These are phyloP conservation scores for Quercus mongolica DNA, from an alignment of 306 rosid genomes.

Conservation along the genomic window DNA sequence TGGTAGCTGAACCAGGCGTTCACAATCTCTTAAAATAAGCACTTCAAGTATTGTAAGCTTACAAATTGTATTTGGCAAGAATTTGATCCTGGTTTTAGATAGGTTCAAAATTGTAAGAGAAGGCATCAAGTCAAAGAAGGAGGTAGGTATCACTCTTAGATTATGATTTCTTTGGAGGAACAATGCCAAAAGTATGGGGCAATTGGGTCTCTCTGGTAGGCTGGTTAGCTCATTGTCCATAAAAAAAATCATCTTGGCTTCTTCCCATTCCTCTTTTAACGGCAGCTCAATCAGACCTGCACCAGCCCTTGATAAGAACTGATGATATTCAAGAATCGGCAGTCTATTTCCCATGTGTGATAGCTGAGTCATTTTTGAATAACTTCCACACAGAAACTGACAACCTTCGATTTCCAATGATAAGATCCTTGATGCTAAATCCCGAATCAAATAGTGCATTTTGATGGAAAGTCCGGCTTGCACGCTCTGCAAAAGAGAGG, in stretches of 20 bases:
- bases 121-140: neutral
- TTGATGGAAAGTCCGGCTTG: neutral
- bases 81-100: neutral
- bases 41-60: neutral
- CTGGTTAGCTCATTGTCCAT: neutral
- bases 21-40: neutral
- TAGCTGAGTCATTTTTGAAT: neutral
- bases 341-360: neutral
- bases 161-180: neutral
- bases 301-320: neutral
- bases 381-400: neutral
- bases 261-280: neutral
- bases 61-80: neutral
- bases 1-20: neutral
- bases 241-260: neutral
- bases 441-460: neutral
- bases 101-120: neutral
- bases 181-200: neutral
- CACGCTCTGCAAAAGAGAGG: neutral
- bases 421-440: neutral
- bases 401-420: neutral
- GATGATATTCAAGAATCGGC: neutral
- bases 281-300: neutral
- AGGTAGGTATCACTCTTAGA: neutral
- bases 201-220: neutral